Evolutionary conservation across 257 asterid species (phyloP).

Genomic region (Cynanchum wilfordii): DNA sequence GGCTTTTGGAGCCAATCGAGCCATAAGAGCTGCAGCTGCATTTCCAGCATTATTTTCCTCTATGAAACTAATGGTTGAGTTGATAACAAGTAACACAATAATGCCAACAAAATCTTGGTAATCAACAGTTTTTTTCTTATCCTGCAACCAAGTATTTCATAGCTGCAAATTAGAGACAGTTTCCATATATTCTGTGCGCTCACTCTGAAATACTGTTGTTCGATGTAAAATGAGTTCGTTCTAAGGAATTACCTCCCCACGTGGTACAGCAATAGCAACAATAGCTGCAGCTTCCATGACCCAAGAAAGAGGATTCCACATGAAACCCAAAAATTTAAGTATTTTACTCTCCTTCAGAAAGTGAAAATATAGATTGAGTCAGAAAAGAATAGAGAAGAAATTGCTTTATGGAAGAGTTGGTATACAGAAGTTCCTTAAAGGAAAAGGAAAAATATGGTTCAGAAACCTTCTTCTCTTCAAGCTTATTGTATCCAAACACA

Average conservation of each 20-base stretch:
- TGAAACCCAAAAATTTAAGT: slow-evolving; percentile 61
- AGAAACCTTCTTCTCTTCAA: slow-evolving; percentile 61
- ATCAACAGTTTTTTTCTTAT: slow-evolving; percentile 22
- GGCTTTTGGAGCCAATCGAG: slow-evolving; percentile 67
- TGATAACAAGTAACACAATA: slow-evolving; percentile 42
- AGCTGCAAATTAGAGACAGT: background rate
- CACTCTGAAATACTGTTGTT: background rate
- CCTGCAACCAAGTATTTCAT: background rate
- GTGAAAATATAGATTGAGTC: background rate
- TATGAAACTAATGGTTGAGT: slow-evolving; percentile 64
- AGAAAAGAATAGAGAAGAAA: background rate
- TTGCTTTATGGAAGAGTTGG: background rate
- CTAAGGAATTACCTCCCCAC: slow-evolving; percentile 45
- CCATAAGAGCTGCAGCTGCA: slow-evolving; percentile 75
- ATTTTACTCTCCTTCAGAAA: slow-evolving; percentile 59
- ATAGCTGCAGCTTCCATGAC: slow-evolving; percentile 81
- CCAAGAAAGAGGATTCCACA: slow-evolving; percentile 93
- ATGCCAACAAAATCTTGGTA: slow-evolving; percentile 78
- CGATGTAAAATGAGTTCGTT: background rate
- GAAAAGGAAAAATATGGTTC: background rate
- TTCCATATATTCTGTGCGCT: background rate
- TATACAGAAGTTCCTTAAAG: background rate
- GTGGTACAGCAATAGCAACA: slow-evolving; percentile 70
- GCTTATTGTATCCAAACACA: slow-evolving; percentile 67
- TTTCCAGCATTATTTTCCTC: slow-evolving; percentile 80